Evolutionary conservation across 371 early-diverging fungal genomes (phyloP).

Genomic region (Syncephalis fuscata): DNA sequence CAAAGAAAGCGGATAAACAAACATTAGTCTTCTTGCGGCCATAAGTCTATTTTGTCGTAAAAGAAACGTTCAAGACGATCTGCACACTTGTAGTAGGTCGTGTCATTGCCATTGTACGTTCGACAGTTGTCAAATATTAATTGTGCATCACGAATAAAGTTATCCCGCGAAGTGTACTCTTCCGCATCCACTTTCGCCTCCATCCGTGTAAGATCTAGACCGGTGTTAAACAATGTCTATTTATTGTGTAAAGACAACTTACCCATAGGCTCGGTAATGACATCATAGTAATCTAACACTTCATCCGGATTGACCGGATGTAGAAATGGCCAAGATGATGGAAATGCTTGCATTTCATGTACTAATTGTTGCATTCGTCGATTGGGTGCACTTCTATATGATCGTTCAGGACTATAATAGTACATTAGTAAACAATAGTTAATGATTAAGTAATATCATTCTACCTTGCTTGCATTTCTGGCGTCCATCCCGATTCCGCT

Average conservation of each 20-base stretch:
- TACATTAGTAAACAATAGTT: constrained; percentile 8
- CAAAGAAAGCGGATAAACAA: no score
- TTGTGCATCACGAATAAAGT: constrained; percentile 57
- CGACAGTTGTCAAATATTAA: constrained; percentile 80
- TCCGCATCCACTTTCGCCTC: constrained; percentile 52
- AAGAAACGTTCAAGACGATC: constrained; percentile 50
- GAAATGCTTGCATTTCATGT: constrained; percentile 55
- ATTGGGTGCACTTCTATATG: constrained; percentile 32
- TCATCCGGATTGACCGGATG: constrained; percentile 87
- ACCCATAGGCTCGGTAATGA: constrained; percentile 98
- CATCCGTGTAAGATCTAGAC: constrained; percentile 65
- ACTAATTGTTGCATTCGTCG: constrained; percentile 58
- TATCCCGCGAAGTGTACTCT: constrained; percentile 48
- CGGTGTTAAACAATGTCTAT: not conserved
- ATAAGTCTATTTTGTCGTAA: constrained; percentile 21
- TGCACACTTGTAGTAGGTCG: constrained; percentile 70
- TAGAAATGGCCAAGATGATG: constrained; percentile 93
- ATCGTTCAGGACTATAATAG: constrained; percentile 25
- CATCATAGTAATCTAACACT: constrained; percentile 92
- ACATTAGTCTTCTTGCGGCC: no score
- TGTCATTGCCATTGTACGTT: constrained; percentile 61
- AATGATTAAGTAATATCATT: constrained; percentile 2
- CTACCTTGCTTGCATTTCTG: constrained; percentile 50
- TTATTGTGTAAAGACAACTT: constrained; percentile 8
- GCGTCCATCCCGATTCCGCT: constrained; percentile 87